Evolutionary conservation across 2,329 filamentous ascomycete species (phyloP).

Genomic region (Catunica adiposa): DNA sequence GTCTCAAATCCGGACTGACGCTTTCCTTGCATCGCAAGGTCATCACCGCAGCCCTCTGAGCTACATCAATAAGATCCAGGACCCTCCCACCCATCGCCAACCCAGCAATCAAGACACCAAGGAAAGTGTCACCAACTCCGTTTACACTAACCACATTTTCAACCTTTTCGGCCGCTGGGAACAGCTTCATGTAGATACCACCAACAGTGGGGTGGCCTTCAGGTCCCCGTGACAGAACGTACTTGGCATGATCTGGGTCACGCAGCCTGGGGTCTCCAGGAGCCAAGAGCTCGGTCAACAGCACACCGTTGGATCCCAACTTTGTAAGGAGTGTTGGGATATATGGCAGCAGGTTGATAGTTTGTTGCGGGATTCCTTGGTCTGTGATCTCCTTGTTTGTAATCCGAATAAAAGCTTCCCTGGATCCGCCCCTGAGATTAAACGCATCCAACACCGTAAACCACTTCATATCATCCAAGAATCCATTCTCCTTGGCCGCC

Average conservation of each 20-base stretch:
- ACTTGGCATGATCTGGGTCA: conserved; percentile 45
- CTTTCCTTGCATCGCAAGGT: conserved; percentile 60
- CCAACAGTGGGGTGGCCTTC: conserved; percentile 40
- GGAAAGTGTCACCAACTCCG: conserved; percentile 83
- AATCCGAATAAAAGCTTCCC: conserved; percentile 54
- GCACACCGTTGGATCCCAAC: conserved; percentile 56
- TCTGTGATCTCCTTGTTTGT: conserved; percentile 54
- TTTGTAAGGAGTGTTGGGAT: conserved; percentile 76
- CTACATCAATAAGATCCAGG: conserved; percentile 54
- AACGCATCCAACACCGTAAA: conserved; percentile 66
- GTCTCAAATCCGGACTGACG: conserved; percentile 44
- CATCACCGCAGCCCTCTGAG: conserved; percentile 64
- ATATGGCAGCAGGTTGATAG: conserved; percentile 71
- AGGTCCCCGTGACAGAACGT: conserved; percentile 50
- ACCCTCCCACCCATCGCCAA: conserved; percentile 43
- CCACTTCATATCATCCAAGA: conserved; percentile 58
- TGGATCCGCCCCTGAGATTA: conserved; percentile 54
- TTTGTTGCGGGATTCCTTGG: conserved; percentile 66
- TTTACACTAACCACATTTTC: conserved; percentile 63
- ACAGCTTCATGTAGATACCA: conserved; percentile 67
- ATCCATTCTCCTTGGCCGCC: conserved; percentile 46
- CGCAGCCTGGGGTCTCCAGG: conserved; percentile 51
- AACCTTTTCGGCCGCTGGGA: conserved; percentile 50
- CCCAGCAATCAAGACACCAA: conserved; percentile 70
- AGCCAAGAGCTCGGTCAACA: conserved; percentile 55